Conservation (phyloP, 1,284 basidiomycete genomes). For the Testicularia cyperi region DNA sequence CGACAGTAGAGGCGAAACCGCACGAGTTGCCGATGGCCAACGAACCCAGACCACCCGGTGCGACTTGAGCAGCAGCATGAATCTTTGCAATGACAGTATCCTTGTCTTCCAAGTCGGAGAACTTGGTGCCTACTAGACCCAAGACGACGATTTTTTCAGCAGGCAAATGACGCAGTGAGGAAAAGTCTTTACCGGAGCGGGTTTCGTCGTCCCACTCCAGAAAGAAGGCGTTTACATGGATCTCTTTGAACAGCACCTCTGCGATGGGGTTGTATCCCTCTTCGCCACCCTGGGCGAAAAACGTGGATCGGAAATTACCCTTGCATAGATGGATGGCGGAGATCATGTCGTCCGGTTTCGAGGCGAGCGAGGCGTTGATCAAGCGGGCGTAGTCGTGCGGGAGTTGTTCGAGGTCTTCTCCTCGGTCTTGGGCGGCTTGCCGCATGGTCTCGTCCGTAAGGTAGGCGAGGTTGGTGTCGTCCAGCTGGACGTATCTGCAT, state of each 20-base stretch:
- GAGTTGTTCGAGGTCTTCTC: slow-evolving; percentile 37
- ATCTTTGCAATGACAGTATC: slow-evolving; percentile 68
- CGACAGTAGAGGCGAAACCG: slow-evolving; percentile 70
- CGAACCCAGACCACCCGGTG: slow-evolving; percentile 67
- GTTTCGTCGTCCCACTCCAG: slow-evolving; percentile 75
- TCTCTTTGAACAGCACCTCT: slow-evolving; percentile 67
- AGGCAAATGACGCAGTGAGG: slow-evolving; percentile 65
- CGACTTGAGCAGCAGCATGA: slow-evolving; percentile 68
- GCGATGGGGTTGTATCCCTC: slow-evolving; percentile 76
- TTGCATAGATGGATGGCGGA: slow-evolving; percentile 75
- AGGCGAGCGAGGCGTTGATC: slow-evolving; percentile 66
- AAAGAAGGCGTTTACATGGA: slow-evolving; percentile 76
- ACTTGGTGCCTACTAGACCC: slow-evolving; percentile 74
- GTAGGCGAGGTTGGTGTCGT: slow-evolving; percentile 62
- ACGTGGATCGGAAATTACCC: slow-evolving; percentile 69
- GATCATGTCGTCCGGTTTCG: slow-evolving; percentile 69
- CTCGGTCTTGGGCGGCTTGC: slow-evolving; percentile 10
- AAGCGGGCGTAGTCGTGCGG: slow-evolving; percentile 37
- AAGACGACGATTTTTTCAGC: slow-evolving; percentile 71
- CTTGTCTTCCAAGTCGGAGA: slow-evolving; percentile 69
- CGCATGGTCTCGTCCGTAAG: slow-evolving; percentile 50
- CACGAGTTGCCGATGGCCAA: slow-evolving; percentile 74
- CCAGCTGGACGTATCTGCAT: slow-evolving; percentile 73
- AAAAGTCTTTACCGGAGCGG: slow-evolving; percentile 69
- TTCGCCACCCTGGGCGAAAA: slow-evolving; percentile 64